Conservation (phyloP, 2,329 filamentous ascomycete genomes). For the Ophiostoma triangulosporum region DNA sequence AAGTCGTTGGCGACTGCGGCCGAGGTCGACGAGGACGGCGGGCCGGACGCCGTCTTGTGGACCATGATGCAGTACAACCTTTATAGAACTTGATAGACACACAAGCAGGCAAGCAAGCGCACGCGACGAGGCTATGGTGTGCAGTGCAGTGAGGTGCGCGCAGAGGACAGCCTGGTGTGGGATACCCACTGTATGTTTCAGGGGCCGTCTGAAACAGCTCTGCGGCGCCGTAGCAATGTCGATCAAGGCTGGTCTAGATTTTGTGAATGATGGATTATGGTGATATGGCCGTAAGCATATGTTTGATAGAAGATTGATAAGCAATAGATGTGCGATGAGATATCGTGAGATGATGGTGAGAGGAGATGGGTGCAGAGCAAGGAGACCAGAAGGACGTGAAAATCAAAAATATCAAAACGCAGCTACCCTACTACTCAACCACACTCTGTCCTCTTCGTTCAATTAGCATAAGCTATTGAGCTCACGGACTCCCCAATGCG, state of each 20-base stretch:
- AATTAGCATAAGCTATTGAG: neutral
- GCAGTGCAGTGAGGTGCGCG: no score
- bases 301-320: no score
- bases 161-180: neutral
- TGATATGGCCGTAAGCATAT: no score
- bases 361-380: neutral
- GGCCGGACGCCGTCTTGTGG: conserved; percentile 19
- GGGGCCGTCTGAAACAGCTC: neutral
- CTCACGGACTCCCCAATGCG: neutral
- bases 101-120: no score
- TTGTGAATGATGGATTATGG: no score
- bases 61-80: no score
- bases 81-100: neutral
- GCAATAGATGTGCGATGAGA: no score
- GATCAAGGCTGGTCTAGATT: neutral
- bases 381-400: neutral
- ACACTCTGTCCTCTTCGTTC: neutral
- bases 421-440: neutral
- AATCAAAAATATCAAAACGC: neutral
- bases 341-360: neutral
- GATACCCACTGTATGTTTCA: neutral
- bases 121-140: no score
- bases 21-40: neutral
- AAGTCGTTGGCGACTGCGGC: conserved; percentile 13
- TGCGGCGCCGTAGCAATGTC: neutral